Percentiles rank a stretch among this genome's conserved stretches.
phyloP scores from a whole-genome alignment of 2,329 filamentous ascomycete genomes.

The Arthrobotrys musiformis region DNA sequence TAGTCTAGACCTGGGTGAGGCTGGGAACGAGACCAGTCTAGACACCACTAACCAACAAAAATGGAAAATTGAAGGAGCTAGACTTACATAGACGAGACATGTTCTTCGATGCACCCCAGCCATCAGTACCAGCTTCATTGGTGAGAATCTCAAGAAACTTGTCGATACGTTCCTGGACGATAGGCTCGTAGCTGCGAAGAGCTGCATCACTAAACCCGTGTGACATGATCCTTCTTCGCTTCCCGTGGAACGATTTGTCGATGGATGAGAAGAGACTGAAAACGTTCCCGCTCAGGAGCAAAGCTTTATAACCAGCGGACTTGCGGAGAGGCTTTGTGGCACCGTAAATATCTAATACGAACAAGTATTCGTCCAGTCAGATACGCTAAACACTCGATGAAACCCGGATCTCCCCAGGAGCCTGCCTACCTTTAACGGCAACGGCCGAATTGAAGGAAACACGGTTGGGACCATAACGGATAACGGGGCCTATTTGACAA shows the following conservation, averaged over 20 bases:
- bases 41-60: constrained; percentile 44
- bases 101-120: constrained; percentile 71
- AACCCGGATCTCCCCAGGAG: too few relatives aligned
- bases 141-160: constrained; percentile 72
- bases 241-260: constrained; percentile 75
- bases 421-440: constrained; percentile 73
- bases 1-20: too few relatives aligned
- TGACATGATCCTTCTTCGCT: constrained; percentile 77
- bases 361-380: background rate
- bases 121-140: constrained; percentile 65
- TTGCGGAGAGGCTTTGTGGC: constrained; percentile 62
- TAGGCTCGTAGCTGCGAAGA: constrained; percentile 75
- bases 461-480: constrained; percentile 64
- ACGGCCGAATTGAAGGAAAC: constrained; percentile 79
- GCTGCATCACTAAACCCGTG: constrained; percentile 76
- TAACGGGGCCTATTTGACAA: constrained; percentile 14
- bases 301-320: constrained; percentile 32
- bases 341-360: constrained; percentile 63
- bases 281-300: constrained; percentile 58
- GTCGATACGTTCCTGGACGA: constrained; percentile 74
- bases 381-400: constrained; percentile 21
- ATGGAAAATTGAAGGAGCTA: background rate
- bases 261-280: constrained; percentile 79
- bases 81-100: constrained; percentile 67
- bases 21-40: too few relatives aligned